These are phyloP conservation scores for Suillus clintonianus DNA, from an alignment of 768 basidiomycete genomes.

Conservation along the genomic window DNA sequence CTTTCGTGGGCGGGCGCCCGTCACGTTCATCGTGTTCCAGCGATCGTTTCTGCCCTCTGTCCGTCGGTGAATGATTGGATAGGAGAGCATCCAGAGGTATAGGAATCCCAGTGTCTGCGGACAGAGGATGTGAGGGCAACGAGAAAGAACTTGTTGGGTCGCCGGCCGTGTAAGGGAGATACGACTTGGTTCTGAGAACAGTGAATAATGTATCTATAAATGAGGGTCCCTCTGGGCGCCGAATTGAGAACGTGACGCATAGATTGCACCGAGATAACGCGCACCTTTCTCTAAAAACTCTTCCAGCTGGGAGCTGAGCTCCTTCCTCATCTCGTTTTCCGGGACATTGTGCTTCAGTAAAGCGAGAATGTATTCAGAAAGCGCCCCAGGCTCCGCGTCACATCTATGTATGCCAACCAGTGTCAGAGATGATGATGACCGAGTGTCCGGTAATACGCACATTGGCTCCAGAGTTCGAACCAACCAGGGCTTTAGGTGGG, in stretches of 20 bases:
- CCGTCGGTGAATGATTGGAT: conserved; percentile 45
- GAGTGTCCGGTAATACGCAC: conserved; percentile 44
- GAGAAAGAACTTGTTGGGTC: conserved; percentile 38
- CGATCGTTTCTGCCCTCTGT: conserved; percentile 66
- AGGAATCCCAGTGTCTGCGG: conserved; percentile 68
- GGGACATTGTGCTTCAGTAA: conserved; percentile 88
- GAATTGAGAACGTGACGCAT: conserved; percentile 10
- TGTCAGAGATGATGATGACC: background rate
- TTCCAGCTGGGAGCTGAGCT: conserved; percentile 74
- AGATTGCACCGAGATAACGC: conserved; percentile 15
- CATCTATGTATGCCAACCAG: conserved; percentile 58
- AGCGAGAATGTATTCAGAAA: conserved; percentile 93
- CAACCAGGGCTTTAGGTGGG: conserved; percentile 85
- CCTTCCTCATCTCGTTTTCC: conserved; percentile 79
- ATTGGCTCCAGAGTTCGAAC: conserved; percentile 88
- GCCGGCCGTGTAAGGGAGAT: conserved; percentile 68
- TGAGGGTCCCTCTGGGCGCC: conserved; percentile 54
- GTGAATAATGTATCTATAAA: conserved; percentile 90
- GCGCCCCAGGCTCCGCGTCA: conserved; percentile 92
- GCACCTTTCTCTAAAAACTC: conserved; percentile 93
- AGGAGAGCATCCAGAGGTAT: conserved; percentile 74
- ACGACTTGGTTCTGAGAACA: conserved; percentile 82
- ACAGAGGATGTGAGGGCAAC: conserved; percentile 36
- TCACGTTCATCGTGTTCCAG: conserved; percentile 64
- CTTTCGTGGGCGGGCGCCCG: conserved; percentile 63